A percentile compares a stretch with the other conserved stretches of the same genome.
Conservation (phyloP, 2,329 filamentous ascomycete genomes). For the Trichophaea hybrida region DNA sequence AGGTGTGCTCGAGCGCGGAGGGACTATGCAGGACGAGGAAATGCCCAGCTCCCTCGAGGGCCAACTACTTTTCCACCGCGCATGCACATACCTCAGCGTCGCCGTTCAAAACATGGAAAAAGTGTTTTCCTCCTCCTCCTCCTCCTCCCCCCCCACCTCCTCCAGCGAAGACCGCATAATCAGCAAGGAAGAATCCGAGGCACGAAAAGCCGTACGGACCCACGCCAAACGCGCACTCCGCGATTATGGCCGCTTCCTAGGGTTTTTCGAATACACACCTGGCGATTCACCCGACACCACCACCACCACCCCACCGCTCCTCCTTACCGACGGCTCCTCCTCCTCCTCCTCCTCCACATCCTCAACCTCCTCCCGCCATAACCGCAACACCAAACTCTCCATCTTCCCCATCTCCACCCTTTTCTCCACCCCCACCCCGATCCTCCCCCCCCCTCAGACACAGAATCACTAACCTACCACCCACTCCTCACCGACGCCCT, state of each 20-base stretch:
- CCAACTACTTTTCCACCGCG: constrained; percentile 64
- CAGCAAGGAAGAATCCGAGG: constrained; percentile 33
- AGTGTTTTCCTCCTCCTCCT: constrained; percentile 6
- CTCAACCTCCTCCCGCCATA: constrained; percentile 7
- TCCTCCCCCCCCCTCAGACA: constrained; percentile 46
- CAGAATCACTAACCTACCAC: constrained; percentile 63
- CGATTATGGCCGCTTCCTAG: constrained; percentile 59
- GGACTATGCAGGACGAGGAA: constrained; percentile 41
- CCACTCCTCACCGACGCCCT: constrained; percentile 65
- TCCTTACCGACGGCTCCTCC: constrained; percentile 25
- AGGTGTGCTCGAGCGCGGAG: constrained; percentile 29
- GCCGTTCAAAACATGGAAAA: constrained; percentile 50
- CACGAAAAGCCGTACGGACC: constrained; percentile 54
- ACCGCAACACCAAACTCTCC: constrained; percentile 31
- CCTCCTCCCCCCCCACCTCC: background rate
- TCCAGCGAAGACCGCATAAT: background rate
- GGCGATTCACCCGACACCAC: constrained; percentile 30
- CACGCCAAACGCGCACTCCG: constrained; percentile 62
- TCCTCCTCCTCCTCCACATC: constrained; percentile 28
- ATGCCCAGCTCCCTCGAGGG: constrained; percentile 62
- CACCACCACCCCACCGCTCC: constrained; percentile 26
- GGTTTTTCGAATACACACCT: constrained; percentile 64
- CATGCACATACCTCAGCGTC: constrained; percentile 54
- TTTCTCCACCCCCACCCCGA: constrained; percentile 54
- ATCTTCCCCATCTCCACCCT: constrained; percentile 47